A percentile compares a stretch with the other conserved stretches of the same genome.
Conservation (phyloP, 371 early-diverging fungal genomes). For the Chytridium lagenaria region DNA sequence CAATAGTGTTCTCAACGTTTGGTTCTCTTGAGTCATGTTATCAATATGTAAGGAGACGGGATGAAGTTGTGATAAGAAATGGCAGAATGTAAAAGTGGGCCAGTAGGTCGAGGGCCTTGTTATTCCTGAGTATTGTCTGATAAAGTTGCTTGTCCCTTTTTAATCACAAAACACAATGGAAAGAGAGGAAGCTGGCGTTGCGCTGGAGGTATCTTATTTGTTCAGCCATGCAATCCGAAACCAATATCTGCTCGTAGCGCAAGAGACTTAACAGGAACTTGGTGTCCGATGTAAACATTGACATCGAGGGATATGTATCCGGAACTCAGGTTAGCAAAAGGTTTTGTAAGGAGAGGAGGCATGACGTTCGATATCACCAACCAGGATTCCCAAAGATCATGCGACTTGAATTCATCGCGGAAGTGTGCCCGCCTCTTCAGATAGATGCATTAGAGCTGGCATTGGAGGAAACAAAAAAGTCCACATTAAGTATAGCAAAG, state of each 20-base stretch:
- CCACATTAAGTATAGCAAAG: conserved; percentile 59
- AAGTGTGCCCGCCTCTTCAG: conserved; percentile 72
- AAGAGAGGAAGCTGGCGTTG: too few relatives aligned
- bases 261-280: conserved; percentile 30
- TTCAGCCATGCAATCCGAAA: too few relatives aligned
- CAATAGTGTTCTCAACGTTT: too few relatives aligned
- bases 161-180: too few relatives aligned
- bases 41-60: too few relatives aligned
- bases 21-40: too few relatives aligned
- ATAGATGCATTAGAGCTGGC: conserved; percentile 72
- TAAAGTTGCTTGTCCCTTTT: too few relatives aligned
- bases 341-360: not conserved
- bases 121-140: too few relatives aligned
- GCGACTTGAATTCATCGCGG: conserved; percentile 77
- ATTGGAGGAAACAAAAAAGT: conserved; percentile 60
- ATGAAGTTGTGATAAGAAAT: too few relatives aligned
- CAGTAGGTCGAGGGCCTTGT: too few relatives aligned
- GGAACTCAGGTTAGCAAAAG: conserved; percentile 64
- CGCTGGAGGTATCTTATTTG: too few relatives aligned
- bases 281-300: conserved; percentile 49
- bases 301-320: conserved; percentile 72
- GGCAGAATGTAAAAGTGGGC: too few relatives aligned
- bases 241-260: not conserved
- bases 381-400: conserved; percentile 73
- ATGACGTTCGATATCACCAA: not conserved